Evolutionary conservation across 345 rosid species (phyloP), one percentile per base, ranked within the genome.

Genomic region (Conringia planisiliqua): DNA sequence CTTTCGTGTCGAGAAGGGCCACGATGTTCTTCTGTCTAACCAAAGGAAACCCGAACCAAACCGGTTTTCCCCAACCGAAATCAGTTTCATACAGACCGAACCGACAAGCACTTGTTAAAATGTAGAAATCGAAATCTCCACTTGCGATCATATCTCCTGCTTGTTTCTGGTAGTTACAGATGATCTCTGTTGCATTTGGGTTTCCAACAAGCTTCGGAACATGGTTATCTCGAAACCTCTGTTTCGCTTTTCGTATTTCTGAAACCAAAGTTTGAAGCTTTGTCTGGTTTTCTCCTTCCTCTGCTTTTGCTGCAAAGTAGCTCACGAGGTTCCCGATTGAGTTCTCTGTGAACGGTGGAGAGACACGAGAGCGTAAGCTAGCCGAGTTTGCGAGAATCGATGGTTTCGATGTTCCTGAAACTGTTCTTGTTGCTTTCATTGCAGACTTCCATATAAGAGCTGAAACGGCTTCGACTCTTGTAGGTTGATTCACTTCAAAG

Each of bases 391-490:
- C 68, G n/a, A 84, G 65, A 10, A 76, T 20, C 8, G 86, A 77
- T 0, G 83, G 84, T 54, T 69, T 84, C 8, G 46, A 62, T 44
- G 16, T 39, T 39, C 71, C 58, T 0, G 71, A 62, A 27, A 48
- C 81, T 9, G 66, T 48, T 71, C 81, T 78, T 9, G 68, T 68
- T 5, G 72, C 78, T 27, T 72, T 33, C 77, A 79, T 79, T 20
- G 71, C 78, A 36, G 68, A 43, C 72, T 75, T 80, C 81, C 85
- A 79, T 18, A 87, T 75, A 24, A 86, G 77, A 46, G 89, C 87
- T 11, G 86, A 76, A 7, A 87, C 84, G 14, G 75, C 84, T 62
- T 87, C 90, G 1, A 84, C 79, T 40, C 87, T 66, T 11, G 89
- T 80, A 0, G 88, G 89, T 20, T 80, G 78, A 17, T 26, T 65